Conservation (phyloP, 441 rosid genomes). For the Metrosideros polymorpha region DNA sequence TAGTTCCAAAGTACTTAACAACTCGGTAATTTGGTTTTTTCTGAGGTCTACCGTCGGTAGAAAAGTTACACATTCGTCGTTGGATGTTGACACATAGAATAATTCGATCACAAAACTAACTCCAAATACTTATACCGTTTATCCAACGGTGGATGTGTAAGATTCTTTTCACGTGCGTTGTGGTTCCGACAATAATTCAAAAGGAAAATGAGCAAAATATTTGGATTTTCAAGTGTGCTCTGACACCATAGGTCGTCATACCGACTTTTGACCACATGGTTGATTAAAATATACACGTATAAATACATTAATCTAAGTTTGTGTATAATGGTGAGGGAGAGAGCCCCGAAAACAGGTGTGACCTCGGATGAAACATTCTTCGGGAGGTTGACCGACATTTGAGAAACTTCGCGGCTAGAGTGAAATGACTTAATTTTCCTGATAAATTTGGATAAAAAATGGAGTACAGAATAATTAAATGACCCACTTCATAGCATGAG, state of each 20-base stretch:
- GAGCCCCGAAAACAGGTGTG: background rate
- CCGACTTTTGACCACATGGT: background rate
- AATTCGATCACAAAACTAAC: background rate
- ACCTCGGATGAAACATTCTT: background rate
- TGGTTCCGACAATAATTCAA: background rate
- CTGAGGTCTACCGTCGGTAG: fast-evolving
- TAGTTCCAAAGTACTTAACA: background rate
- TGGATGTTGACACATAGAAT: fast-evolving
- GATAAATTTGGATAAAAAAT: background rate
- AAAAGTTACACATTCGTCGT: background rate
- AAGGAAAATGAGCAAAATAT: background rate
- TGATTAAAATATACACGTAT: background rate
- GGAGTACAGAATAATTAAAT: background rate
- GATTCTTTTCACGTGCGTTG: background rate
- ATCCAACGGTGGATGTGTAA: background rate
- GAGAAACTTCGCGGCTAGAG: background rate
- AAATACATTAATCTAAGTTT: background rate
- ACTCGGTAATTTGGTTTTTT: background rate
- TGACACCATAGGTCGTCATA: background rate
- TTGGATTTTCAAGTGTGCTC: too few species aligned
- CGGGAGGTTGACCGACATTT: background rate
- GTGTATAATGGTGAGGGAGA: background rate
- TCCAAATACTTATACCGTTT: too few species aligned
- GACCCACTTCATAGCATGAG: background rate
- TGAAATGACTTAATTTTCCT: background rate